Percentiles rank a stretch among this genome's conserved stretches.
phyloP scores from a whole-genome alignment of 2,329 filamentous ascomycete genomes.

The Diplocarpon rosae region DNA sequence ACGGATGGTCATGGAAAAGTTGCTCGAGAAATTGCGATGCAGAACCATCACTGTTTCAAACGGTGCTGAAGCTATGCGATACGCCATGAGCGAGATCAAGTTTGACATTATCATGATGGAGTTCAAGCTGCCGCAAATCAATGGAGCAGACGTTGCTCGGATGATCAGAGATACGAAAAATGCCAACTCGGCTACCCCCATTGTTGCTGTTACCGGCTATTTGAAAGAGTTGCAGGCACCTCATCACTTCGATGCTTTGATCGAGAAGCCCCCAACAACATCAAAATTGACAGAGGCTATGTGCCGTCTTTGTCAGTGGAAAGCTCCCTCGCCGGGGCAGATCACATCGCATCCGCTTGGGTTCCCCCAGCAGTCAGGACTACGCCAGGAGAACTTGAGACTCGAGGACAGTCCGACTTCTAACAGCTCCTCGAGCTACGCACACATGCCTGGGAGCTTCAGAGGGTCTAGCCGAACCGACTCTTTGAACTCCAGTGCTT shows the following conservation, averaged over 20 bases:
- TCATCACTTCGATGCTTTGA: conserved; percentile 89
- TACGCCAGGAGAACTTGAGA: conserved; percentile 52
- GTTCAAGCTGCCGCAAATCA: conserved; percentile 89
- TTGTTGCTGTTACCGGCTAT: conserved; percentile 94
- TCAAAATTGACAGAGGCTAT: conserved; percentile 85
- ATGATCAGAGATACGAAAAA: conserved; percentile 98
- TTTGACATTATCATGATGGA: conserved; percentile 99
- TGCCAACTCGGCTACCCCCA: conserved; percentile 85
- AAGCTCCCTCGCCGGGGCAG: conserved; percentile 50
- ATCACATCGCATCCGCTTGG: conserved; percentile 36
- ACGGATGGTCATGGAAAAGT: conserved; percentile 95
- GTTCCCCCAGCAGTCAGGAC: conserved; percentile 49
- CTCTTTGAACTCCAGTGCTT: conserved; percentile 78
- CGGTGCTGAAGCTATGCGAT: conserved; percentile 83
- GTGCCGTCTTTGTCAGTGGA: conserved; percentile 86
- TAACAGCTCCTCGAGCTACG: conserved; percentile 55
- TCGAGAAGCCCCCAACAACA: conserved; percentile 92
- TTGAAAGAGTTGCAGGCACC: conserved; percentile 93
- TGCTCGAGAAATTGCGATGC: conserved; percentile 89
- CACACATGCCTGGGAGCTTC: conserved; percentile 64
- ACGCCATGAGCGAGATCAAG: conserved; percentile 93
- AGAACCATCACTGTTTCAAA: conserved; percentile 86
- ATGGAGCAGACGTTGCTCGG: conserved; percentile 85
- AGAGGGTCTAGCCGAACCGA: conserved; percentile 74
- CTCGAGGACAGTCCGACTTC: conserved; percentile 68